phyloP scores from a whole-genome alignment of 225 moss, liverwort and hornwort genomes.

The Straminergon stramineum region DNA sequence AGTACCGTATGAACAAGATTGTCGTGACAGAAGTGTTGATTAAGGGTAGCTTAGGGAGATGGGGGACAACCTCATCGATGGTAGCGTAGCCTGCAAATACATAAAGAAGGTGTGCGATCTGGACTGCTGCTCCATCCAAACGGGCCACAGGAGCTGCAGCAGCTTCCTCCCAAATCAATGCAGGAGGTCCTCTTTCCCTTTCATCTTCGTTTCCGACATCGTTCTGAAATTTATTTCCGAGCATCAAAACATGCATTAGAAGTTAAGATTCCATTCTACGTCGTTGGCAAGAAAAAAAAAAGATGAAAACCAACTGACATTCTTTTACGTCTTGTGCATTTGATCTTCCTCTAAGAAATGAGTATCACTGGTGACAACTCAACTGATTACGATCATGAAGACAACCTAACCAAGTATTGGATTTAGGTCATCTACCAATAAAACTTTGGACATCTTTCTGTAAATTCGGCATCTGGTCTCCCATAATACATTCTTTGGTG shows the following conservation, averaged over 20 bases:
- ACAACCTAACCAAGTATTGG: not conserved
- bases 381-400: not conserved
- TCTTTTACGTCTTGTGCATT: not conserved
- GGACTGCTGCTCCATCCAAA: constrained; percentile 56
- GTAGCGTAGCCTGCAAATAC: constrained; percentile 48
- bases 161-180: constrained; percentile 39
- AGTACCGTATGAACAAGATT: not conserved
- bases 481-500: not conserved
- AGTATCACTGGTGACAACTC: not conserved
- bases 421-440: not conserved
- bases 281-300: too few relatives aligned
- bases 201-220: not conserved
- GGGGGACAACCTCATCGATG: constrained; percentile 30
- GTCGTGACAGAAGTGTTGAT: not conserved
- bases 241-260: not conserved
- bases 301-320: not conserved
- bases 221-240: not conserved
- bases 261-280: not conserved
- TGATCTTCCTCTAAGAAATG: not conserved
- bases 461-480: not conserved
- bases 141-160: constrained; percentile 41
- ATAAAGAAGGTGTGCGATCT: constrained; percentile 27
- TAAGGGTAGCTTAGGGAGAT: not conserved
- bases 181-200: not conserved
- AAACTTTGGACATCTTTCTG: not conserved